A percentile compares a stretch with the other conserved stretches of the same genome.
Conservation (phyloP, 768 basidiomycete species). For the Phylloporus rhodoxanthus region DNA sequence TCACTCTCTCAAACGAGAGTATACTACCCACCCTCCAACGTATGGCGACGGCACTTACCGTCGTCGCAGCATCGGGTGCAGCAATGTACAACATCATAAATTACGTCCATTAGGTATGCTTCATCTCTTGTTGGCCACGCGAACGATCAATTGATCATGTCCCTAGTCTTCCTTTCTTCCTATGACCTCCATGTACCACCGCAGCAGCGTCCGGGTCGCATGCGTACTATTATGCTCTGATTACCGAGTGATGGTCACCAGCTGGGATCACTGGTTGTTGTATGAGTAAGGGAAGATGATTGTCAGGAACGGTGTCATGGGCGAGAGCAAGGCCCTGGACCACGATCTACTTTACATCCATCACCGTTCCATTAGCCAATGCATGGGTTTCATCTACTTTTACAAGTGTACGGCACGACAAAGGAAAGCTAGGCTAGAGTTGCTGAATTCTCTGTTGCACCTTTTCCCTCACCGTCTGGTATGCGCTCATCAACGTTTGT, state of each 20-base stretch:
- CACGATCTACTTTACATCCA: slow-evolving; percentile 6
- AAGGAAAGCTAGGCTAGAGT: slow-evolving; percentile 37
- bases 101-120: slow-evolving; percentile 16
- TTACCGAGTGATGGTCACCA: background rate
- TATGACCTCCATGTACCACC: slow-evolving; percentile 5
- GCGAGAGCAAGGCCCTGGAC: background rate
- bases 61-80: slow-evolving; percentile 31
- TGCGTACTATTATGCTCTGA: background rate
- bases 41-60: slow-evolving; percentile 23
- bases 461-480: slow-evolving; percentile 82
- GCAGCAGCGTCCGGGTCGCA: background rate
- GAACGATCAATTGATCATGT: background rate
- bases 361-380: background rate
- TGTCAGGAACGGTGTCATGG: slow-evolving; percentile 1
- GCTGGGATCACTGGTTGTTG: slow-evolving; percentile 7
- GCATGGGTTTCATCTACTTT: background rate
- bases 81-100: slow-evolving; percentile 28
- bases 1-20: slow-evolving; percentile 23
- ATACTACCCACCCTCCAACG: slow-evolving; percentile 20
- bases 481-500: slow-evolving; percentile 90
- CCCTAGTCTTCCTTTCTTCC: slow-evolving; percentile 9
- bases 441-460: slow-evolving; percentile 80
- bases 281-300: slow-evolving; percentile 5
- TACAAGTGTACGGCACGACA: background rate
- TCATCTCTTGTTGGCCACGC: background rate